Base-by-base conservation (phyloP, 1,284 basidiomycete genomes). In the Naganishia albida region DNA sequence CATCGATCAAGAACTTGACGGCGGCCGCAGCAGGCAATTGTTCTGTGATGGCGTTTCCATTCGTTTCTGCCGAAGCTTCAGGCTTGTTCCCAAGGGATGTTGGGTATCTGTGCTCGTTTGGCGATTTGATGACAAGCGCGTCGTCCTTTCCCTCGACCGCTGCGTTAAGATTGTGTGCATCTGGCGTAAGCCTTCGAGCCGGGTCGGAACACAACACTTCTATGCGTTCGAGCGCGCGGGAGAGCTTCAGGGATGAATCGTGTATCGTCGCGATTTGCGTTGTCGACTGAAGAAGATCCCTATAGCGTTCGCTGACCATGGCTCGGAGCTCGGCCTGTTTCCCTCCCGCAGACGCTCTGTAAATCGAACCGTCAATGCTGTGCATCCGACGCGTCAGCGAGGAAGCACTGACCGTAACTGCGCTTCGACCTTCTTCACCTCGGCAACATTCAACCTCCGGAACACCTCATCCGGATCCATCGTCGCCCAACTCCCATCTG, bases 281-380 rank as follows among this genome's bases (percentile, higher is more conserved):
- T 0, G 93, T 93, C 0, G 93, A 91, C 71, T 93, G 89, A 20
- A 97, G 82, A 25, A 96, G 83, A 78, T 97, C 93, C 57, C 93
- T 87, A 79, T 97, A 96, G 68, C 93, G 87, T 83, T 95, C 93
- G 77, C 93, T 93, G 77, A 97, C 93, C 93, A 95, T 97, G 30
- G 90, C 83, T 70, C 93, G 83, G 50, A 96, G 84, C 75, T 97
- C 93, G 72, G 92, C 89, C 74, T 92, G 90, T 78, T 95, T 95
- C 57, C 87, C 88, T 74, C 92, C 86, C 1, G 92, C 92, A 77
- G 93, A 90, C n/a, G 83, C 81, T 77, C 90, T 91, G 39, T 30
- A 46, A 38, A 6, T 15, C n/a, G 18, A 16, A 42, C 12, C 12
- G 7, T 28, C 4, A 23, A 13, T 28, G 18, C 43, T 44, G 18